Conservation (phyloP, 306 rosid species). For the Trifolium dubium region DNA sequence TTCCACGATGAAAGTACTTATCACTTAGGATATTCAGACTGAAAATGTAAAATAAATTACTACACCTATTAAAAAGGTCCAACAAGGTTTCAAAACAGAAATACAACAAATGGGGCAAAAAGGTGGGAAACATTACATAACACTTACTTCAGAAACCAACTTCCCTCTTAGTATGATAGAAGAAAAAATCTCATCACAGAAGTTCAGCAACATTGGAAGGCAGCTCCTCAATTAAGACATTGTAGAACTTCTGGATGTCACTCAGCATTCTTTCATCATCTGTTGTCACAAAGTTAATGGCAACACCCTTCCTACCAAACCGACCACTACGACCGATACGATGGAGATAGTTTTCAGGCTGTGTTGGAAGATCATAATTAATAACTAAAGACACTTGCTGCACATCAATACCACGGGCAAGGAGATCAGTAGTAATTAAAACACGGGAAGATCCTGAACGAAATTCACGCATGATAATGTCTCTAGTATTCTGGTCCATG, state of each 20-base stretch:
- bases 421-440: conserved; percentile 76
- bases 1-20: conserved; percentile 51
- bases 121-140: conserved; percentile 40
- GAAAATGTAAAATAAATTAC: conserved; percentile 49
- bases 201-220: conserved; percentile 85
- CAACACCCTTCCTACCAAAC: conserved; percentile 87
- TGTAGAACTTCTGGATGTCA: conserved; percentile 85
- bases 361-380: conserved; percentile 83
- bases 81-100: conserved; percentile 41
- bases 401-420: conserved; percentile 90
- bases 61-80: conserved; percentile 52
- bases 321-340: conserved; percentile 89
- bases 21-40: conserved; percentile 42
- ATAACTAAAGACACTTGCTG: conserved; percentile 87
- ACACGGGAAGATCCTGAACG: conserved; percentile 86
- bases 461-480: conserved; percentile 83
- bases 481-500: conserved; percentile 88
- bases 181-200: conserved; percentile 58
- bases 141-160: conserved; percentile 53
- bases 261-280: conserved; percentile 78
- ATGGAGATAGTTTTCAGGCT: conserved; percentile 89
- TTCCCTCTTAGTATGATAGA: conserved; percentile 43
- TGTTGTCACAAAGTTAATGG: conserved; percentile 74
- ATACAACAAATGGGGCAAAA: conserved; percentile 47
- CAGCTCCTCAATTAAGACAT: conserved; percentile 79